Evolutionary conservation across 306 rosid species (phyloP).

Genomic region (Prunus davidiana): DNA sequence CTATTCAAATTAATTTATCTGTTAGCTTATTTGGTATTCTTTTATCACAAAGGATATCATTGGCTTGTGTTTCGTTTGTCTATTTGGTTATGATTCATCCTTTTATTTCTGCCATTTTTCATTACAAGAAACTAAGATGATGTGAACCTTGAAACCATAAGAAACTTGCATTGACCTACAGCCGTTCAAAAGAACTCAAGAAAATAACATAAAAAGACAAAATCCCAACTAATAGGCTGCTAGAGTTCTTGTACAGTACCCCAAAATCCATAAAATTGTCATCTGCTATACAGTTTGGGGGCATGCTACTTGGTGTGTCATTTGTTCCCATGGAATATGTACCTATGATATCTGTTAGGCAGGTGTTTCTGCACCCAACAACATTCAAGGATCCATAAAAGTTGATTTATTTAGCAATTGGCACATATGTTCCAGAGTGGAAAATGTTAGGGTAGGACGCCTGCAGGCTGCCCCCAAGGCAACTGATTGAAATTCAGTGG

Average conservation of each 20-base stretch:
- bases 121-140: not conserved
- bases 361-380: not conserved
- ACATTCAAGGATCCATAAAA: not conserved
- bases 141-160: not conserved
- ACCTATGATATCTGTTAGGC: not conserved
- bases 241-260: too few species aligned
- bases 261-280: too few species aligned
- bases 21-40: too few species aligned
- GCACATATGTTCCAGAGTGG: not conserved
- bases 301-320: not conserved
- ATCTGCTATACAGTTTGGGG: too few species aligned
- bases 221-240: too few species aligned
- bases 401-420: not conserved
- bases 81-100: not conserved
- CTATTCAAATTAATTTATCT: too few species aligned
- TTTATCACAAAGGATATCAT: too few species aligned
- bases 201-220: too few species aligned
- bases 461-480: too few species aligned
- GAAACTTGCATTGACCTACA: too few species aligned
- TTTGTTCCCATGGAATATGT: not conserved
- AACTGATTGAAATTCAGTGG: not conserved
- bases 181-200: too few species aligned
- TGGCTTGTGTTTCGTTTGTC: not conserved
- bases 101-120: not conserved
- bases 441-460: not conserved